Evolutionary conservation across 441 rosid genomes (phyloP).

Genomic region (Gossypium schwendimanii): DNA sequence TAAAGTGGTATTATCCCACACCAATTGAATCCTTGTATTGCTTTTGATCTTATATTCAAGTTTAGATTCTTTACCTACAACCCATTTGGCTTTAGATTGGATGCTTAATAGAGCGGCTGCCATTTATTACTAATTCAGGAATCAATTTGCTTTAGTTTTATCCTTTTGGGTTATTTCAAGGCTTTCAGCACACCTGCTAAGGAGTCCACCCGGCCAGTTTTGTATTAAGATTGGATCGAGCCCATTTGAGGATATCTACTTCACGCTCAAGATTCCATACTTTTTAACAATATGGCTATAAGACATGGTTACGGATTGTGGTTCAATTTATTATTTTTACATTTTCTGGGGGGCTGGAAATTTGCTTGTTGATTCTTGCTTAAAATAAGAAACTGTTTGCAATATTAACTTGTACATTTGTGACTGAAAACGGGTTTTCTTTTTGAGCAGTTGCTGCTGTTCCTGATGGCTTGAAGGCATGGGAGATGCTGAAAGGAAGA

Average conservation of each 20-base stretch:
- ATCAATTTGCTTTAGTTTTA: neutral
- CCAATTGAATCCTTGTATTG: neutral
- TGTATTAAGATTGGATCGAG: neutral
- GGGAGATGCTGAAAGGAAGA: conserved; percentile 72
- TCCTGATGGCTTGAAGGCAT: conserved; percentile 82
- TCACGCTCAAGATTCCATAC: neutral
- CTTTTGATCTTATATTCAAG: too few relatives aligned
- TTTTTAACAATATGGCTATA: neutral
- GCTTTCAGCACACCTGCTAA: neutral
- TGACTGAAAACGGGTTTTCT: neutral
- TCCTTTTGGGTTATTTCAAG: neutral
- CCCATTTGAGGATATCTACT: neutral
- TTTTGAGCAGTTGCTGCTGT: conserved; percentile 60
- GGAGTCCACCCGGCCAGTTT: neutral
- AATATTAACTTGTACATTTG: neutral
- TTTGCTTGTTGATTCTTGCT: neutral
- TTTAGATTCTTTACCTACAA: too few relatives aligned
- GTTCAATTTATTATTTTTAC: neutral
- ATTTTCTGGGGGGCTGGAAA: neutral
- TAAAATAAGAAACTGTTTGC: neutral
- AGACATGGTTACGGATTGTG: neutral
- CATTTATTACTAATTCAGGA: too few relatives aligned
- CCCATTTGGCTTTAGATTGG: neutral
- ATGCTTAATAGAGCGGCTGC: too few relatives aligned
- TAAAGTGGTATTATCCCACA: neutral